These are phyloP conservation scores for Coffea eugenioides DNA, from an alignment of 257 asterid species.

Conservation along the genomic window DNA sequence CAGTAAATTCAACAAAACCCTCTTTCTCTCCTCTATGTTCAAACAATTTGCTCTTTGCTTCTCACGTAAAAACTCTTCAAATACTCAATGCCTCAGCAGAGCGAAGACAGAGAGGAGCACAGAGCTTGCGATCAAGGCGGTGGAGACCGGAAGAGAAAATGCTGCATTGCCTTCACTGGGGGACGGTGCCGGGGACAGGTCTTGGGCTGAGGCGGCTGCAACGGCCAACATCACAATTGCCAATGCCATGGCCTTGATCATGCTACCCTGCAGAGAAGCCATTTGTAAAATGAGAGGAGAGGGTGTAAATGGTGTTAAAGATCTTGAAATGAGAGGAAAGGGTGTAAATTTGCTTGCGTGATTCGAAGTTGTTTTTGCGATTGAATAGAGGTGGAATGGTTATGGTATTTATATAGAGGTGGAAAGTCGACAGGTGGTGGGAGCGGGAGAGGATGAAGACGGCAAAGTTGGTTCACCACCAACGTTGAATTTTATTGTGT, in stretches of 20 bases:
- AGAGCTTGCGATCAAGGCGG: slow-evolving; percentile 36
- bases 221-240: slow-evolving; percentile 16
- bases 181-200: slow-evolving; percentile 35
- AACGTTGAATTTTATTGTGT: too few relatives aligned
- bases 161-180: slow-evolving; percentile 46
- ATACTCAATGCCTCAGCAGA: slow-evolving; percentile 39
- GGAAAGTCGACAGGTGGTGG: too few relatives aligned
- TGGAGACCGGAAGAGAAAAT: slow-evolving; percentile 38
- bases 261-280: slow-evolving; percentile 41
- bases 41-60: too few relatives aligned
- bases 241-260: not conserved
- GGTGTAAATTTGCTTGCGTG: too few relatives aligned
- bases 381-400: too few relatives aligned
- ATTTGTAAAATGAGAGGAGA: not conserved
- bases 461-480: too few relatives aligned
- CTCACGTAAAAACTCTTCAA: not conserved
- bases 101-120: slow-evolving; percentile 40
- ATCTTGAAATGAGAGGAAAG: not conserved
- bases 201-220: slow-evolving; percentile 37
- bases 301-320: too few relatives aligned
- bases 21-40: too few relatives aligned
- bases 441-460: too few relatives aligned
- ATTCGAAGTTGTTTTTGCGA: too few relatives aligned
- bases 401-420: too few relatives aligned
- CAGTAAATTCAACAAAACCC: too few relatives aligned